Evolutionary conservation across 139 green algal species (phyloP), one percentile per base, ranked within the genome.

Genomic region (Medakamo hakoo): DNA sequence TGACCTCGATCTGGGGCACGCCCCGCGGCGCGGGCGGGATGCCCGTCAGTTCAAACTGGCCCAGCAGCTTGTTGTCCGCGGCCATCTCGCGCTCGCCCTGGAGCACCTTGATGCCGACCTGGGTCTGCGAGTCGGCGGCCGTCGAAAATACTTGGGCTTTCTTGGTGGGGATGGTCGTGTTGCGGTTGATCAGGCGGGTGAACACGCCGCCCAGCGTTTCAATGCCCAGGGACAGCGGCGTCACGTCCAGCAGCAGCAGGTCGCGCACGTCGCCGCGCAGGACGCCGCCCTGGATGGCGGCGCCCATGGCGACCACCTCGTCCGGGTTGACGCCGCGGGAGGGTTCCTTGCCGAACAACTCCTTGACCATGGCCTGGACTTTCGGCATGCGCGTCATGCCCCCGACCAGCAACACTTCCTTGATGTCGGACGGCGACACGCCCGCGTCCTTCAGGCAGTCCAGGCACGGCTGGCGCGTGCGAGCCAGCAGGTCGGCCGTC

Each of bases 111-210:
- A 99, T 98, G 70, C 88, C 92, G 18, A 99, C 93, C 83, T 95
- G 84, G 4, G 86, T 95, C 82, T 98, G 91, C 78, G 88, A 92
- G 81, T 98, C 90, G 16, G 91, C 88, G 3, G 91, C 91, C 32
- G 90, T 97, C 66, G 85, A 94, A 78, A 96, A 98, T 30, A 91
- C 82, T 78, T 95, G 86, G 14, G 70, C 70, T 84, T 98, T 98
- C 83, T 97, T 97, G 65, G 92, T 98, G 29, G 92, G 92, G 72
- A 99, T 96, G 72, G 93, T 99, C 62, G 93, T 98, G 87, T 99
- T 99, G 73, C 93, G 79, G 61, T 77, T 81, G 77, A 99, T 99
- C 71, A 99, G 92, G 62, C 91, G 86, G 3, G 93, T 98, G 81
- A 98, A 96, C 25, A 99, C 93, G 55, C 93, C 93, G 25, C 93